phyloP scores from a whole-genome alignment of 2,329 filamentous ascomycete genomes.

The Verticillium isaacii region DNA sequence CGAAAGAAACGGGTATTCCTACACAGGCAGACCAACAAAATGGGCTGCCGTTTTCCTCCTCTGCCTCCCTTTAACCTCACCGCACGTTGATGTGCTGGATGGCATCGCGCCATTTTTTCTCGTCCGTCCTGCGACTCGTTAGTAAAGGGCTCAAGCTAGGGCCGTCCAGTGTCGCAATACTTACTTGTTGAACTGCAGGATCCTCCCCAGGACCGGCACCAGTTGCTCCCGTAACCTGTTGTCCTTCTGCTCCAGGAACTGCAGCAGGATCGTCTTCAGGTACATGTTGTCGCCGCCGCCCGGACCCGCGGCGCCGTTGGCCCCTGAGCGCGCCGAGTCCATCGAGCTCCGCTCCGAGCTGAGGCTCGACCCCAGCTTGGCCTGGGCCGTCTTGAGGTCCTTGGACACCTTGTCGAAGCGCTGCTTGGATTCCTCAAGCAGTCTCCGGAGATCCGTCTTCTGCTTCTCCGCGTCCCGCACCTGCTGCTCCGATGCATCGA shows the following conservation, averaged over 20 bases:
- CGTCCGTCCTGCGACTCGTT: constrained; percentile 48
- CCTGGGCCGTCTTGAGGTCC: constrained; percentile 50
- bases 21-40: not conserved
- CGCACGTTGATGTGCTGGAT: constrained; percentile 50
- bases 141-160: constrained; percentile 5
- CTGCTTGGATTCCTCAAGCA: constrained; percentile 72
- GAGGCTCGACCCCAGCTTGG: constrained; percentile 29
- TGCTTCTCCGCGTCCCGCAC: constrained; percentile 80
- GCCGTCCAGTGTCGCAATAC: constrained; percentile 23
- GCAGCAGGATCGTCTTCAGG: constrained; percentile 74
- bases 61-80: constrained; percentile 11
- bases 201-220: constrained; percentile 70
- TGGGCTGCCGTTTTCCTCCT: not conserved
- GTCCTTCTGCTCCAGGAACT: constrained; percentile 78
- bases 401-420: constrained; percentile 78
- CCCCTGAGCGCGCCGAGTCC: constrained; percentile 40
- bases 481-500: constrained; percentile 85
- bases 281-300: constrained; percentile 53
- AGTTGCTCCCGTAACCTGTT: constrained; percentile 70
- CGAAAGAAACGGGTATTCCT: not conserved
- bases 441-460: constrained; percentile 66
- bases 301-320: constrained; percentile 24
- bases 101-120: constrained; percentile 81
- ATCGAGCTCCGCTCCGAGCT: constrained; percentile 36
- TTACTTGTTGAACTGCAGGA: constrained; percentile 73